phyloP scores from a whole-genome alignment of 768 basidiomycete genomes.

The Pisolithus microcarpus region DNA sequence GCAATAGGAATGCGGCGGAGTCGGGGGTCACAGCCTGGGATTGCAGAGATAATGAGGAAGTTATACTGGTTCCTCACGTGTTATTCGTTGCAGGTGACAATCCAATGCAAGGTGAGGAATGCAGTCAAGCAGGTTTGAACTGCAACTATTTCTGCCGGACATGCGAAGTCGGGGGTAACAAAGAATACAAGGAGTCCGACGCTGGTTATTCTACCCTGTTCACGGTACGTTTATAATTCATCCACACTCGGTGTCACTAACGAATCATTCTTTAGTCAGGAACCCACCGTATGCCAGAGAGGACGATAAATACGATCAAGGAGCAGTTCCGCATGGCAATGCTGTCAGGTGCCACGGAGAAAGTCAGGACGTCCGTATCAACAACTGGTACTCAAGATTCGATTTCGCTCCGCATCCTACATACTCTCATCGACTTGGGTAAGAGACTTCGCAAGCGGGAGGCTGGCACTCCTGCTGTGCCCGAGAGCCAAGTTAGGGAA shows the following conservation, averaged over 20 bases:
- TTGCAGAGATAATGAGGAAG: constrained; percentile 14
- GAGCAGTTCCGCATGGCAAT: neutral
- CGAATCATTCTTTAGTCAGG: no score
- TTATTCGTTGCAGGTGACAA: constrained; percentile 25
- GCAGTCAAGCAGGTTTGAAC: constrained; percentile 25
- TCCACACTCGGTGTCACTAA: no score
- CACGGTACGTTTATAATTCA: constrained; percentile 1
- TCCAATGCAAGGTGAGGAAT: constrained; percentile 32
- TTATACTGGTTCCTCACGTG: constrained; percentile 18
- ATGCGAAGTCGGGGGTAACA: constrained; percentile 26
- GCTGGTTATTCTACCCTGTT: constrained; percentile 22
- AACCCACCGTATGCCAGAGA: no score
- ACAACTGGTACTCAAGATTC: constrained; percentile 1
- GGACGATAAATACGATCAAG: neutral
- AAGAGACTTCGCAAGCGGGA: constrained; percentile 2
- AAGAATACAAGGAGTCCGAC: constrained; percentile 15
- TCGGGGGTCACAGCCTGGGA: constrained; percentile 16
- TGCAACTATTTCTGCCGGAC: constrained; percentile 28
- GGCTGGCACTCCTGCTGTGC: neutral
- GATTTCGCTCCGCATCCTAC: neutral
- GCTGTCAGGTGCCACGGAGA: constrained; percentile 1
- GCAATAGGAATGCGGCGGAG: constrained; percentile 6
- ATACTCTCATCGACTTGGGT: constrained; percentile 1
- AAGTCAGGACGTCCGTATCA: neutral
- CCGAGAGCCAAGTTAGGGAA: neutral